phyloP scores from a whole-genome alignment of 345 rosid genomes.

The Aegle marmelos region DNA sequence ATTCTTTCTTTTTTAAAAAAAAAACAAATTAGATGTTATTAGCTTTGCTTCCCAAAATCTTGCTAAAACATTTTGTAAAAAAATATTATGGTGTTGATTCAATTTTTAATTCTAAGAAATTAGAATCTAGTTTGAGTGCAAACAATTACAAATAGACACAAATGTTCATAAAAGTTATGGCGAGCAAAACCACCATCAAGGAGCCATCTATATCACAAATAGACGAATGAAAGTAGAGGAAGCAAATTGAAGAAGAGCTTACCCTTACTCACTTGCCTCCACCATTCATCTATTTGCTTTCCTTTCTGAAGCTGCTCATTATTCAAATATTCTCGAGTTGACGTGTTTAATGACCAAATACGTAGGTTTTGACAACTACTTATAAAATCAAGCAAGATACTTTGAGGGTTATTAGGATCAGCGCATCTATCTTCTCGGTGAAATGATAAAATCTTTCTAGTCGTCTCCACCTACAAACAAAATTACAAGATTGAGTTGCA shows the following conservation, averaged over 20 bases:
- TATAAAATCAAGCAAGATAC: constrained; percentile 91
- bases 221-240: background rate
- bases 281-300: constrained; percentile 99
- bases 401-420: constrained; percentile 90
- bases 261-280: constrained; percentile 94
- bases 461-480: constrained; percentile 78
- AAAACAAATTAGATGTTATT: too few species aligned
- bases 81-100: background rate
- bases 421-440: constrained; percentile 90
- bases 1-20: too few species aligned
- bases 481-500: constrained; percentile 28
- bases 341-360: constrained; percentile 86
- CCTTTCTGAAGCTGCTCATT: constrained; percentile 92
- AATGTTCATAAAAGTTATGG: background rate
- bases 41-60: background rate
- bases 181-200: background rate
- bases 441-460: constrained; percentile 82
- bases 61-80: background rate
- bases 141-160: background rate
- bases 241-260: constrained; percentile 12
- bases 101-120: background rate
- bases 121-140: background rate
- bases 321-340: constrained; percentile 83
- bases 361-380: constrained; percentile 96
- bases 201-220: background rate